Evolutionary conservation across 129 eudicot species (phyloP), one percentile per base, ranked within the genome.

Genomic region (Lactuca sativa): DNA sequence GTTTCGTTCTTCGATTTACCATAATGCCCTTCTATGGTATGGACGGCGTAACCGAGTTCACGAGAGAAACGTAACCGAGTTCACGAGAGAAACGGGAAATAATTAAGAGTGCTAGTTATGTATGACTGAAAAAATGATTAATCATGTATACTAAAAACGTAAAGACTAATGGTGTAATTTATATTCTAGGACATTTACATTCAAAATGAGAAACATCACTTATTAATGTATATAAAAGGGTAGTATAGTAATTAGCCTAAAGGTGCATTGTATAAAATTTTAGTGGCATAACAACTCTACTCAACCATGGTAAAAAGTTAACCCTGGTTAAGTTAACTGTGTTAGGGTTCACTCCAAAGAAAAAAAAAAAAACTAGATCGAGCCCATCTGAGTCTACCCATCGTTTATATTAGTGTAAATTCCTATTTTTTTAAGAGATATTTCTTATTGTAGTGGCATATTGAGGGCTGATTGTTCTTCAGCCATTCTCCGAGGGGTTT

Each of bases 281-380:
- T 59, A 11, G 59, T 37, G 64, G 38, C 9, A 65, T 7, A 25
- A 56, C 36, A 72, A 14, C 38, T 68, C 3, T 53, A 70, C 81
- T 61, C 44, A 55, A 70, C 76, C 61, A 21, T 30, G 71, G 78
- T 78, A 64, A 65, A 58, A 17, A 73, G 18, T 47, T 82, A 88
- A 82, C 82, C 83, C 5, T 78, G 49, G 93, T 86, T 78, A 81
- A 49, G 75, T 21, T 72, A 67, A 64, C 34, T 57, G 10, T 36
- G 77, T 68, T 62, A 66, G 78, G 74, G 71, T 74, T 76, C 62
- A 36, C 67, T 54, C 43, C n/a, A 41, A 67, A 62, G 74, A n/a
- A n/a, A 52, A 61, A 75, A 48, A 4, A 58, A 64, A 73, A 53
- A 73, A 73, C n/a, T 55, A 65, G 74, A 75, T 75, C 74, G 33